phyloP scores from a whole-genome alignment of 2,329 filamentous ascomycete genomes.

The Talaromyces marneffei region DNA sequence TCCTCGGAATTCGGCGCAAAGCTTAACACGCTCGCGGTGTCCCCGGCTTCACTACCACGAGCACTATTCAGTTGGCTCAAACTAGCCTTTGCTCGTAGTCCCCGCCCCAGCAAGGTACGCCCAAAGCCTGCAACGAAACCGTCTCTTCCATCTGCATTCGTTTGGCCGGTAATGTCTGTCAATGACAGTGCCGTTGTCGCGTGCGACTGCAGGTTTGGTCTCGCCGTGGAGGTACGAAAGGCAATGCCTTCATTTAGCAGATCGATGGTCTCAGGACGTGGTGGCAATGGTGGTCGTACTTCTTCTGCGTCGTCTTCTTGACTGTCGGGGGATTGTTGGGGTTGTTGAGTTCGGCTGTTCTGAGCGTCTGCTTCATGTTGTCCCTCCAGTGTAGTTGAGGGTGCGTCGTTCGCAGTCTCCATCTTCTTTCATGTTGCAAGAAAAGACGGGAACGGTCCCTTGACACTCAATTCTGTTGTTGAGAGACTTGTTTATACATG shows the following conservation, averaged over 20 bases:
- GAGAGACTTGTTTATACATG: background rate
- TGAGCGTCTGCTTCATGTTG: constrained; percentile 8
- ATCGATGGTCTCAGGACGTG: constrained; percentile 38
- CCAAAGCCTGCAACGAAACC: constrained; percentile 49
- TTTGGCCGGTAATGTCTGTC: constrained; percentile 71
- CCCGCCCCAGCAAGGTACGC: constrained; percentile 26
- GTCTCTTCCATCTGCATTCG: constrained; percentile 64
- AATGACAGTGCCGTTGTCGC: constrained; percentile 82
- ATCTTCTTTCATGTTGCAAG: constrained; percentile 12
- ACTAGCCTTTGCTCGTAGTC: constrained; percentile 30
- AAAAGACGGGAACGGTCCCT: background rate
- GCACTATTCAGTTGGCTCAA: constrained; percentile 41
- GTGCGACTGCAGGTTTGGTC: constrained; percentile 48
- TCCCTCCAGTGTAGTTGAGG: constrained; percentile 12
- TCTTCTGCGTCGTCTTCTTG: constrained; percentile 28
- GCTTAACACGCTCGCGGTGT: constrained; percentile 48
- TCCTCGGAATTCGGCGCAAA: constrained; percentile 50
- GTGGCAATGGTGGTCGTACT: constrained; percentile 42
- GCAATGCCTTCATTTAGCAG: constrained; percentile 30
- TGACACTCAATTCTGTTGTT: no score
- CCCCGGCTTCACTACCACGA: constrained; percentile 46
- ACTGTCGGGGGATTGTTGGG: constrained; percentile 8
- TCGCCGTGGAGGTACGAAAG: constrained; percentile 25
- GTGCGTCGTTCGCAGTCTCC: constrained; percentile 12
- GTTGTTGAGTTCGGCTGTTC: constrained; percentile 15